Percentiles rank a stretch among this genome's conserved stretches.
Evolutionary conservation across 2,329 filamentous ascomycete genomes (phyloP).

Genomic region (Colletotrichum acutatum): DNA sequence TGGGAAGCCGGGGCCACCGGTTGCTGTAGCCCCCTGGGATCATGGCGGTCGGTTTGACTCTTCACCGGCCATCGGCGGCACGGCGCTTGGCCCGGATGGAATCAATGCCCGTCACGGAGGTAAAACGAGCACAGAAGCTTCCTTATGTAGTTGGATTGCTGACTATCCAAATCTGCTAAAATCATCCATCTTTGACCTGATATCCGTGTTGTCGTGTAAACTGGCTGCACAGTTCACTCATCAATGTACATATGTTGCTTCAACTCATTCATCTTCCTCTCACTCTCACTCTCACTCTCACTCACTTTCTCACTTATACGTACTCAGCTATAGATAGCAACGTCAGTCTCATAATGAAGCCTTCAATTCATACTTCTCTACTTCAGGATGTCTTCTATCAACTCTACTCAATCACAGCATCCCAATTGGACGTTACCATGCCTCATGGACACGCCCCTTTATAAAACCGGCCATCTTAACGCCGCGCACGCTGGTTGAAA

Average conservation of each 20-base stretch:
- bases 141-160: accelerated
- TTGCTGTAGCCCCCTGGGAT: background rate
- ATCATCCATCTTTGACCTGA: no score
- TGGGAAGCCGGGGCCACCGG: background rate
- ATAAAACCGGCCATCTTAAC: slow-evolving; percentile 5
- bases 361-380: background rate
- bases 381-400: background rate
- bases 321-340: no score
- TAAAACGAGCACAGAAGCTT: accelerated
- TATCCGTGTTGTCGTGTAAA: no score
- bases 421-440: no score
- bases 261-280: background rate
- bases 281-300: no score
- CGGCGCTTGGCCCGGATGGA: slow-evolving; percentile 6
- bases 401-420: background rate
- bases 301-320: no score
- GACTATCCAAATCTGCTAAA: no score
- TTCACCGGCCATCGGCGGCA: slow-evolving; percentile 1
- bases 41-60: slow-evolving; percentile 16
- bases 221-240: no score
- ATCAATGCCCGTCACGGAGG: background rate
- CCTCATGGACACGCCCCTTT: background rate
- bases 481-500: background rate
- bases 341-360: background rate
- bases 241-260: no score